These are phyloP conservation scores for Aschersonia sp. DNA, from an alignment of 2,329 filamentous ascomycete genomes.

Conservation along the genomic window DNA sequence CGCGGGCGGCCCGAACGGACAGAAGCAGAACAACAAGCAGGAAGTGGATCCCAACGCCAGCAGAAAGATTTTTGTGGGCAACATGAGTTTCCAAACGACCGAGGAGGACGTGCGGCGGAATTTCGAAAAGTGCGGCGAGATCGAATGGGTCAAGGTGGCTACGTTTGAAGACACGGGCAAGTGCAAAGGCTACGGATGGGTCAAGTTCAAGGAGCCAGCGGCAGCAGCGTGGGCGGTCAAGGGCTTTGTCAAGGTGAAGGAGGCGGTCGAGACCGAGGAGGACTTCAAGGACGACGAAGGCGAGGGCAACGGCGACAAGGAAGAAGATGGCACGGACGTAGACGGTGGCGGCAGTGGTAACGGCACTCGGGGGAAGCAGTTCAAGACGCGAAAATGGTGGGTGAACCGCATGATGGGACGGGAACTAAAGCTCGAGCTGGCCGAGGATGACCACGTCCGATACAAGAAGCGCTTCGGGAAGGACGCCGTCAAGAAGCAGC, in stretches of 20 bases:
- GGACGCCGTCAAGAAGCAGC: constrained; percentile 27
- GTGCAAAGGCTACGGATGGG: constrained; percentile 95
- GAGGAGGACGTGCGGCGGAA: constrained; percentile 70
- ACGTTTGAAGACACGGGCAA: constrained; percentile 96
- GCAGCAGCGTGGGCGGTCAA: constrained; percentile 56
- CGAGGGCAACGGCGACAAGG: constrained; percentile 24
- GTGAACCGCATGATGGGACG: constrained; percentile 74
- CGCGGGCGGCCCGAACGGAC: constrained; percentile 16
- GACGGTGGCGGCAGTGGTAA: constrained; percentile 27
- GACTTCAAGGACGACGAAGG: constrained; percentile 40
- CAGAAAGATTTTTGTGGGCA: constrained; percentile 81
- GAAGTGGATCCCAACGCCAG: constrained; percentile 39
- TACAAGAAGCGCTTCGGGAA: constrained; percentile 94
- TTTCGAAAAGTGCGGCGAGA: constrained; percentile 71
- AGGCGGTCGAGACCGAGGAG: constrained; percentile 47
- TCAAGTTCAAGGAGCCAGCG: constrained; percentile 71
- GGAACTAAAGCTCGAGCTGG: constrained; percentile 76
- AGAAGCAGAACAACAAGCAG: constrained; percentile 18
- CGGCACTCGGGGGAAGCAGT: constrained; percentile 23
- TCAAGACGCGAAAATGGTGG: constrained; percentile 59
- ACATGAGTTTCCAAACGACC: constrained; percentile 68
- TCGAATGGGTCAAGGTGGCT: constrained; percentile 74
- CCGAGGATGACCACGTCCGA: constrained; percentile 74
- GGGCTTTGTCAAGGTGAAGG: constrained; percentile 62
- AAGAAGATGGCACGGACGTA: constrained; percentile 25